Evolutionary conservation across 1,284 basidiomycete species (phyloP), one percentile per base, ranked within the genome.

Genomic region (Sutorius eximius): DNA sequence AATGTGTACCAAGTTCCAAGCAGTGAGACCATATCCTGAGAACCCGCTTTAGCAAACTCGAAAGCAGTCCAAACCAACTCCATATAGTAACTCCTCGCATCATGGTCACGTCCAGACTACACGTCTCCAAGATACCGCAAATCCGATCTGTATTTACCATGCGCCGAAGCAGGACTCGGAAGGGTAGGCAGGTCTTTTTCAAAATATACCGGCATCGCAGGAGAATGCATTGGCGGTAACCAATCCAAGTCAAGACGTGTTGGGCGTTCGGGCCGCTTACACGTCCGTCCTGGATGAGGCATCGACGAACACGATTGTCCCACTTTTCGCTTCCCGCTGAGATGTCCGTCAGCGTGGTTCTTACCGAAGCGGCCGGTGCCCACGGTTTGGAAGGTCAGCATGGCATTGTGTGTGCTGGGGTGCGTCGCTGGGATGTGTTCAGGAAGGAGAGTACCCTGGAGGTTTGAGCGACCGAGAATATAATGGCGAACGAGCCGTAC

Each of bases 371-470:
- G 52, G 3, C 65, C 64, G 0, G 53, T 46, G n/a, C 40, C 27
- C 1, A 51, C 45, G 1, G 59, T 53, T 18, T 66, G 60, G 34
- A 54, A 64, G 1, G 64, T 67, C 16, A 63, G 52, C 7, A 71
- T 47, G 3, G 62, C 61, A 46, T 73, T 72, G 55, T 76, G 74
- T 30, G 69, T 59, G 38, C 75, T 77, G 5, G 75, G 74, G 53
- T 76, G 75, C 13, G 74, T 75, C 16, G 71, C 74, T 15, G 68
- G 68, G 45, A 69, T 61, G 45, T 71, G 71, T 32, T 68, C 66
- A 0, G 59, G 58, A 5, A 72, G 71, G 10, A 75, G 69, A 13
- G 34, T 59, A 44, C 46, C 45, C 44, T 52, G 64, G 34, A 61
- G 43, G 7, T 60, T 56, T 15, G 63, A 40, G 13, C 57, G 64